Percentiles rank a stretch among this genome's conserved stretches.
These are phyloP conservation scores for Pistacia vera DNA, from an alignment of 345 rosid species.

Conservation along the genomic window DNA sequence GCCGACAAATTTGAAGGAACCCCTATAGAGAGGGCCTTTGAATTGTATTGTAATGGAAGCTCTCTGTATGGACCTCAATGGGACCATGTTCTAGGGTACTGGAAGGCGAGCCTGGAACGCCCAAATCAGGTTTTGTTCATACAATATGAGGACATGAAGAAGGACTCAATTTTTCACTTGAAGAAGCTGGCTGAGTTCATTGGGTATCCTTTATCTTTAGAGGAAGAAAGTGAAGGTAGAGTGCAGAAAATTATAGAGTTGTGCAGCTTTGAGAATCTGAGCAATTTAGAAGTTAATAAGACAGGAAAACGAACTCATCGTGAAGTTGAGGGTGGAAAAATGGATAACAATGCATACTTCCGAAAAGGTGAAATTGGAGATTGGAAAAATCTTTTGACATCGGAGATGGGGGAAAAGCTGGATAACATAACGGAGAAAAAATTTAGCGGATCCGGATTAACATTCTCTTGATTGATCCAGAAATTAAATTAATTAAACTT, in stretches of 20 bases:
- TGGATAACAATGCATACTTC: background rate
- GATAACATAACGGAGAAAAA: too few species aligned
- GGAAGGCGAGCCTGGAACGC: background rate
- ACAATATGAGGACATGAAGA: slow-evolving; percentile 30
- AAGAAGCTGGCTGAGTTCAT: slow-evolving; percentile 23
- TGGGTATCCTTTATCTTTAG: slow-evolving; percentile 14
- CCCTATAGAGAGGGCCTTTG: slow-evolving; percentile 7
- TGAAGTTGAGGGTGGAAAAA: background rate
- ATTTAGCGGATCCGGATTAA: too few species aligned
- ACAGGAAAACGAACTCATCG: background rate
- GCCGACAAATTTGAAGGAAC: background rate
- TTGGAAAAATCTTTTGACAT: too few species aligned
- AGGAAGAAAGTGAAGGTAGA: slow-evolving; percentile 17
- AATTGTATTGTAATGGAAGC: slow-evolving; percentile 1
- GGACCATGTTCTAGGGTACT: too few species aligned
- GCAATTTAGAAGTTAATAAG: slow-evolving; percentile 22
- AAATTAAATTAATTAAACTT: too few species aligned
- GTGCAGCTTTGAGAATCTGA: slow-evolving; percentile 16
- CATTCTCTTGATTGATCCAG: too few species aligned
- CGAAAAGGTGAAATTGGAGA: too few species aligned
- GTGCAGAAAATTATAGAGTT: slow-evolving; percentile 15
- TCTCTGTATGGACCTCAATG: too few species aligned
- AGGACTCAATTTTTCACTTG: background rate
- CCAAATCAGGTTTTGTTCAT: slow-evolving; percentile 28
- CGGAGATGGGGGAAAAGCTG: too few species aligned